Conservation (phyloP, 2,329 filamentous ascomycete genomes). For the Thelonectria blattea region DNA sequence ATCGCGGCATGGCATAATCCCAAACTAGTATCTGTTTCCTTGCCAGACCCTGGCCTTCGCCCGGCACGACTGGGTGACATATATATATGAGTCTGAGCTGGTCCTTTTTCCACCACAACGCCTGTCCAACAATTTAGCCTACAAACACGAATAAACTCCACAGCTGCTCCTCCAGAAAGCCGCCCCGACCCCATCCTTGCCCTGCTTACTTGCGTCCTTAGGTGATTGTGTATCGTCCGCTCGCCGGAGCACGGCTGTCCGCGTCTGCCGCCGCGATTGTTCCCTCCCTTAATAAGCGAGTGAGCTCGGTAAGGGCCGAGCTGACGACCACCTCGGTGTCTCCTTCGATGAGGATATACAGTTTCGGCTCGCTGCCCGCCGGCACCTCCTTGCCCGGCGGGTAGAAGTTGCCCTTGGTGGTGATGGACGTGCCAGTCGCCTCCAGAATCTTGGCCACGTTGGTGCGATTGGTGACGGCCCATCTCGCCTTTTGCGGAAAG, state of each 20-base stretch:
- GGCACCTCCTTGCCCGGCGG: slow-evolving; percentile 79
- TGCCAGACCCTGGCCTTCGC: slow-evolving; percentile 6
- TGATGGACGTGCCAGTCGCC: slow-evolving; percentile 92
- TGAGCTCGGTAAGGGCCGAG: slow-evolving; percentile 88
- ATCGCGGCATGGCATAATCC: not conserved
- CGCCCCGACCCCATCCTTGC: not conserved
- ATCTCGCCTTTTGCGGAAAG: slow-evolving; percentile 97
- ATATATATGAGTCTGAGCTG: slow-evolving; percentile 4
- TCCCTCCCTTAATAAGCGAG: slow-evolving; percentile 85
- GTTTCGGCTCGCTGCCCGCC: slow-evolving; percentile 80
- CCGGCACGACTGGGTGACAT: slow-evolving; percentile 4
- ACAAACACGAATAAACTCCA: slow-evolving; percentile 5
- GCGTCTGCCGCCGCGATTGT: slow-evolving; percentile 88
- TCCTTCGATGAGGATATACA: slow-evolving; percentile 97
- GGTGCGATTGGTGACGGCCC: slow-evolving; percentile 97
- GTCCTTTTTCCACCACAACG: slow-evolving; percentile 14
- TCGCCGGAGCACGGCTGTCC: slow-evolving; percentile 78
- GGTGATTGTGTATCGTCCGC: slow-evolving; percentile 86
- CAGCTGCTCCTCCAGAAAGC: not conserved
- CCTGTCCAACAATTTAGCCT: slow-evolving; percentile 19
- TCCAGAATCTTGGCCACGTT: slow-evolving; percentile 99
- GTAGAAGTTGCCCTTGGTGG: slow-evolving; percentile 95
- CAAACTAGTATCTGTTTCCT: slow-evolving; percentile 15
- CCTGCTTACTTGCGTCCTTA: slow-evolving; percentile 47
- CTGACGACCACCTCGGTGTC: slow-evolving; percentile 94